A percentile compares a stretch with the other conserved stretches of the same genome.
These are phyloP conservation scores for Silene conica DNA, from an alignment of 148 eudicot genomes.

Conservation along the genomic window DNA sequence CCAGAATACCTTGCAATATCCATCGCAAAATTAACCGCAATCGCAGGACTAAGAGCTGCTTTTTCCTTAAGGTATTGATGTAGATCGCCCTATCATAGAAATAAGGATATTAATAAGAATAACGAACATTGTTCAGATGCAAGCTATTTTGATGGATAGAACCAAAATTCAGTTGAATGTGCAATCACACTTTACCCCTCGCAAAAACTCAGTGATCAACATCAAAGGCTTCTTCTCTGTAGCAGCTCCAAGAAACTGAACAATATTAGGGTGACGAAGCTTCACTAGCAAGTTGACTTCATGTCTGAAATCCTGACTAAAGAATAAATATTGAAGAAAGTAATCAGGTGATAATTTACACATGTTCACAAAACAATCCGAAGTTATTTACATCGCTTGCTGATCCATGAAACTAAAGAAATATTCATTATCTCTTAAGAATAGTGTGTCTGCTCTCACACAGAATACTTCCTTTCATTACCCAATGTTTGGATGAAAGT, in stretches of 20 bases:
- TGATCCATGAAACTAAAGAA: neutral
- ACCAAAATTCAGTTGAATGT: neutral
- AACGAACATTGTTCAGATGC: neutral
- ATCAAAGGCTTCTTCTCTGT: constrained; percentile 94
- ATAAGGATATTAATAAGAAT: neutral
- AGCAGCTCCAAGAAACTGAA: constrained; percentile 98
- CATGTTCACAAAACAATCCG: neutral
- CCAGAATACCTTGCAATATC: constrained; percentile 83
- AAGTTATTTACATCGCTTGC: neutral
- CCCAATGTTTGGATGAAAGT: neutral
- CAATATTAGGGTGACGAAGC: constrained; percentile 98
- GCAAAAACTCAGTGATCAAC: constrained; percentile 86
- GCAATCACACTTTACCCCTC: constrained; percentile 56
- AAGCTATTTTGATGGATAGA: neutral
- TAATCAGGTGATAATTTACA: constrained; percentile 10
- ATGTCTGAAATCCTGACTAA: constrained; percentile 97
- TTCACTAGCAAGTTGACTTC: constrained; percentile 95
- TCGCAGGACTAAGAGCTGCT: constrained; percentile 75
- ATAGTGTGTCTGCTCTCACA: too few species aligned
- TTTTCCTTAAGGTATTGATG: constrained; percentile 89
- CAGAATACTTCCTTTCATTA: neutral
- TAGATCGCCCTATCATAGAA: constrained; percentile 70
- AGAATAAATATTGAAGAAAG: constrained; percentile 15
- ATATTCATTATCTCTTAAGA: neutral
- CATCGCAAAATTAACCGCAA: constrained; percentile 81